A percentile compares a stretch with the other conserved stretches of the same genome.
Conservation (phyloP, 164 flowering plant species). For the Saururus chinensis region DNA sequence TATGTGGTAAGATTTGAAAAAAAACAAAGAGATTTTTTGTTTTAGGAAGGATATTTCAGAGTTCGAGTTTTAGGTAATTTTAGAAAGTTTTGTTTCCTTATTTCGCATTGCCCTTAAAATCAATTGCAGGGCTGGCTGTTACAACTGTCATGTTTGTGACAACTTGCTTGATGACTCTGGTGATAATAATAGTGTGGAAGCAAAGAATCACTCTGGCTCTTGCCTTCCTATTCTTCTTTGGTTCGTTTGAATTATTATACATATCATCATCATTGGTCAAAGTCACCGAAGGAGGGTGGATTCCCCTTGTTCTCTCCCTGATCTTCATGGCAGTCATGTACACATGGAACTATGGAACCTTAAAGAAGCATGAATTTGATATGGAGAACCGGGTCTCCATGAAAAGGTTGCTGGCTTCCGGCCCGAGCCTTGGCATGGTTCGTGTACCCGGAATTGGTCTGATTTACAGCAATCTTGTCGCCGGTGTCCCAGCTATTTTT, state of each 20-base stretch:
- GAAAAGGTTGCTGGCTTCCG: slow-evolving; percentile 34
- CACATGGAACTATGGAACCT: slow-evolving; percentile 58
- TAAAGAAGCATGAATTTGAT: slow-evolving; percentile 48
- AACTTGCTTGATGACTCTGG: slow-evolving; percentile 53
- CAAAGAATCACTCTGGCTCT: slow-evolving; percentile 17
- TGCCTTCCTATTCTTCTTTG: slow-evolving; percentile 39
- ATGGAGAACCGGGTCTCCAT: slow-evolving; percentile 63
- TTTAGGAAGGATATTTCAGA: too few relatives aligned
- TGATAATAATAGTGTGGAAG: slow-evolving; percentile 55
- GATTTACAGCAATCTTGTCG: slow-evolving; percentile 37
- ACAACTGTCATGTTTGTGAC: slow-evolving; percentile 68
- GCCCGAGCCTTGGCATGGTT: slow-evolving; percentile 64
- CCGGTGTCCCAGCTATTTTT: slow-evolving; percentile 61
- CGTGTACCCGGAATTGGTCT: slow-evolving; percentile 67
- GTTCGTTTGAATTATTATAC: slow-evolving; percentile 52
- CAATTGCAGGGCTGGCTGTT: slow-evolving; percentile 49
- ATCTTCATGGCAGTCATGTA: slow-evolving; percentile 45
- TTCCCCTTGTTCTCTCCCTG: slow-evolving; percentile 41
- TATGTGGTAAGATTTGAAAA: too few relatives aligned
- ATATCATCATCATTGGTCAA: slow-evolving; percentile 44
- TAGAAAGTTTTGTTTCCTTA: too few relatives aligned
- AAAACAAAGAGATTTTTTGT: too few relatives aligned
- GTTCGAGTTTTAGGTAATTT: too few relatives aligned
- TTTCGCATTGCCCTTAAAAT: too few relatives aligned
- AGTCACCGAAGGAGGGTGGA: slow-evolving; percentile 65